phyloP scores from a whole-genome alignment of 306 rosid species.

The Trifolium dubium region DNA sequence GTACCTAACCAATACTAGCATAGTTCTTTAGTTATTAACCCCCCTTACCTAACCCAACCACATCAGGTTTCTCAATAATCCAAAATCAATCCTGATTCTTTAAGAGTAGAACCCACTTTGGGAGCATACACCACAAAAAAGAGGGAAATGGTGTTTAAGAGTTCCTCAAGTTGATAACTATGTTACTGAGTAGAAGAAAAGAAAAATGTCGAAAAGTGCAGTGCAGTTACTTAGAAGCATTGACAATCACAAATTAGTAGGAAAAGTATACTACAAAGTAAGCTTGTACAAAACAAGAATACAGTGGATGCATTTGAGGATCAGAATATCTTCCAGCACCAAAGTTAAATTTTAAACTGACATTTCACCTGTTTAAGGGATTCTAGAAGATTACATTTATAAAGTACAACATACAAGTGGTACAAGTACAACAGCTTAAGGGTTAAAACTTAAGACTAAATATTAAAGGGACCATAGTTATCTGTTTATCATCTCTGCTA shows the following conservation, averaged over 20 bases:
- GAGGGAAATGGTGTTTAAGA: not conserved
- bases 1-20: no score
- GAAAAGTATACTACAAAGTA: conserved; percentile 36
- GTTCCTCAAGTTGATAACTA: not conserved
- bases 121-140: no score
- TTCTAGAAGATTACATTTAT: conserved; percentile 64
- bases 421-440: conserved; percentile 49
- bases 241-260: not conserved
- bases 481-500: conserved; percentile 57
- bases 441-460: conserved; percentile 82
- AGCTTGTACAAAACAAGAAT: conserved; percentile 56
- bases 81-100: no score
- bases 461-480: conserved; percentile 75
- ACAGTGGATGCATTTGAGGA: conserved; percentile 74
- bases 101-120: no score
- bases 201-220: not conserved
- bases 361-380: conserved; percentile 46
- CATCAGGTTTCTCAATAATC: no score
- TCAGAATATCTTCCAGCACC: conserved; percentile 62
- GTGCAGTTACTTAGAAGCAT: not conserved
- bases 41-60: no score
- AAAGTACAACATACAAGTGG: conserved; percentile 53
- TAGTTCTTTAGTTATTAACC: no score
- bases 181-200: not conserved
- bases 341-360: conserved; percentile 62